Evolutionary conservation across 257 asterid genomes (phyloP), one percentile per base, ranked within the genome.

Genomic region (Penstemon eatonii): DNA sequence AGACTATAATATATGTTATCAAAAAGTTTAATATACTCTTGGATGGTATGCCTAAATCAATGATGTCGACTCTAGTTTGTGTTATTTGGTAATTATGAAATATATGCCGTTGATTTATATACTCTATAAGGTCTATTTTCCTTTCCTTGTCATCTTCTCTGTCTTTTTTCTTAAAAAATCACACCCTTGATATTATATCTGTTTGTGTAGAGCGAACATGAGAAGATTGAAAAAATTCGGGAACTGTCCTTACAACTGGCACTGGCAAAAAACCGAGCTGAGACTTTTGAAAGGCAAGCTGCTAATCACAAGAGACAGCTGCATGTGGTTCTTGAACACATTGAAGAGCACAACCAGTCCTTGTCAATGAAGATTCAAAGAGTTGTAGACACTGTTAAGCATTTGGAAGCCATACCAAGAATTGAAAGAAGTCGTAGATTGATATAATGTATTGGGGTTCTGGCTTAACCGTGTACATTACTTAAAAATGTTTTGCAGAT

Each of bases 241-340:
- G 98, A 90, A 68, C 95, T 92, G 38, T 86, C 96, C 3, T 79
- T 86, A 47, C 98, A 86, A 69, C 85, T 92, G 60, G 96, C 93
- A 25, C 76, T 83, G 8, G 93, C 91, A 51, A 92, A 86, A 79
- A 90, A 81, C 64, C 80, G 93, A 68, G 88, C 97, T 8, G 96
- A 95, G 46, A 84, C 78, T 6, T 85, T 73, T 47, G 90, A 80
- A 76, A 85, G 68, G 77, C 82, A 78, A 73, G 90, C 87, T 18
- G 87, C 90, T 10, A 62, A 80, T 11, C 90, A 90, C 82, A 92
- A 92, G 82, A 81, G 96, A 79, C 97, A 89, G 59, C 82, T 92
- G 78, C 89, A 88, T 59, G 77, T 76, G 93, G 77, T 92, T 44
- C 85, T 84, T 13, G 89, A 83, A 79, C 95, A 88, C 81, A 83